Evolutionary conservation across 1,284 basidiomycete species (phyloP), one percentile per base, ranked within the genome.

Genomic region (Ustilago lituana): DNA sequence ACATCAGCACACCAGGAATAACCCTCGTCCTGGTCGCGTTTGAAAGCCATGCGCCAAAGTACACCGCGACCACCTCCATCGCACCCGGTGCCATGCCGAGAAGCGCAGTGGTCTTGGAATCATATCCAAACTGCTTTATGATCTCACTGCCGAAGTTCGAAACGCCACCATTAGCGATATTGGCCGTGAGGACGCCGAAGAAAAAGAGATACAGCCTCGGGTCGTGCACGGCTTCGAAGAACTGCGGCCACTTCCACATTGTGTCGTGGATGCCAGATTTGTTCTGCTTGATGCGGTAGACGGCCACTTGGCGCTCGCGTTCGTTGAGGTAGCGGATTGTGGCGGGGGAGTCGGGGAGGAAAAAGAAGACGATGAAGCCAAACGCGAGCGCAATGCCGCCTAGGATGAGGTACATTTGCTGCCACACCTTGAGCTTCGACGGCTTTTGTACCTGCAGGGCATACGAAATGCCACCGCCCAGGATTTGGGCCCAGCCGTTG

Each of bases 201-300:
- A 76, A 70, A 41, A 77, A 66, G 23, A 77, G 38, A 29, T 47
- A 85, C 5, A 81, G 79, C 44, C 83, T 84, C 0, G 84, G 81
- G 61, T 88, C 87, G n/a, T 59, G 76, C 27, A 87, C 47, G 2
- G 85, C 87, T 69, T 88, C 87, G 39, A 77, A 82, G 33, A 82
- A 81, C 82, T 86, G 85, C 47, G 85, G 81, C 76, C 65, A 78
- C 82, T 88, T 88, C 80, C 87, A 87, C 47, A 84, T 82, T 60
- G 83, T 85, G 76, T 87, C 87, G 76, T 87, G 86, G 27, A 87
- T 84, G 11, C 87, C 87, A 0, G 83, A 83, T 73, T 83, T 77
- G 73, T 88, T 87, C 69, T 85, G 84, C 38, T 86, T 79, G 9
- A 88, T 86, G n/a, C 87, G 83, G 73, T 87, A 85, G 20, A 86